A percentile compares a stretch with the other conserved stretches of the same genome.
These are phyloP conservation scores for Magnaporthiopsis poae DNA, from an alignment of 2,329 filamentous ascomycete genomes.

Conservation along the genomic window DNA sequence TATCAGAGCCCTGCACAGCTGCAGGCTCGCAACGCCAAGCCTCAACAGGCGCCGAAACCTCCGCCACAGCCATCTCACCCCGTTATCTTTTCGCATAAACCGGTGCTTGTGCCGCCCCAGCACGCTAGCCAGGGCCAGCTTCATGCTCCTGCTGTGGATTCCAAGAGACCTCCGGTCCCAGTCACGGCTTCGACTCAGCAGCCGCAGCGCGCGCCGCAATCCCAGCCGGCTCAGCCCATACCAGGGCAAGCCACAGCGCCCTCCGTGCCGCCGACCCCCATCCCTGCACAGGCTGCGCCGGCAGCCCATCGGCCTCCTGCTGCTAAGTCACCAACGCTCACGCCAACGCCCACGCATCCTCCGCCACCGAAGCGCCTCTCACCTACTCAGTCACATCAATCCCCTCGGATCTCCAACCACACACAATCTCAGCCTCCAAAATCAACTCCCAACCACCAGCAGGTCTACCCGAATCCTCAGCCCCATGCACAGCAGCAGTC, in stretches of 20 bases:
- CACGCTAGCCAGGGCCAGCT: slow-evolving; percentile 21
- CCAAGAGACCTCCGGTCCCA: slow-evolving; percentile 13
- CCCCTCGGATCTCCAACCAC: not conserved
- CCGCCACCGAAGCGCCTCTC: slow-evolving; percentile 9
- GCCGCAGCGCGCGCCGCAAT: slow-evolving; percentile 9
- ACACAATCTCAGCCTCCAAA: not conserved
- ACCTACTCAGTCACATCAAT: not conserved
- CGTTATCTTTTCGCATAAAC: slow-evolving; percentile 5
- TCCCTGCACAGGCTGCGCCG: not conserved
- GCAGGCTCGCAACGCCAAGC: not conserved
- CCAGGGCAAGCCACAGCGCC: too few species aligned
- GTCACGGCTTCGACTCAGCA: slow-evolving; percentile 17
- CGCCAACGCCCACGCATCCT: not conserved
- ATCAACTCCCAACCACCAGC: slow-evolving; percentile 7
- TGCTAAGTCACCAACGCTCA: not conserved
- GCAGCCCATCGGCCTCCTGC: not conserved
- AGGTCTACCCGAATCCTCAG: slow-evolving; percentile 2
- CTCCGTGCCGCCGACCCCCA: not conserved
- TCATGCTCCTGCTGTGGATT: not conserved
- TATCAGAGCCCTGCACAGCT: not conserved
- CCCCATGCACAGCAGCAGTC: slow-evolving; percentile 3
- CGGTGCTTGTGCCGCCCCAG: slow-evolving; percentile 26
- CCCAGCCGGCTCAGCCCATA: slow-evolving; percentile 10
- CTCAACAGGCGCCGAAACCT: slow-evolving; percentile 2
- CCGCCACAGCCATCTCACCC: slow-evolving; percentile 9